Base-by-base conservation (phyloP, 345 rosid genomes). In the Luvunga scandens region DNA sequence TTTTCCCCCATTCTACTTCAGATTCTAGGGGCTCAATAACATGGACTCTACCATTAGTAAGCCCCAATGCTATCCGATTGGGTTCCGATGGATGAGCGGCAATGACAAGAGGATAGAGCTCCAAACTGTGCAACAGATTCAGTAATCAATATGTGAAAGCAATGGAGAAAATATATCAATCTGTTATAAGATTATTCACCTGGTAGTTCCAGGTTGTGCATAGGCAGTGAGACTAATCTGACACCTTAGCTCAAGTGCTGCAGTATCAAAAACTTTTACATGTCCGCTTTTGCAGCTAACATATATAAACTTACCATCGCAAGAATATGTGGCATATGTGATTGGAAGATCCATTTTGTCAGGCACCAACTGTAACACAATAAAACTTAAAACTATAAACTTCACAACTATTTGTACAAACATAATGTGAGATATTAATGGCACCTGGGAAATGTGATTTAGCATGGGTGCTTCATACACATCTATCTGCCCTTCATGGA, bases 81-180 rank as follows among this genome's bases (percentile, higher is more conserved):
- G 88, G 61, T 60, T 84, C 81, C 25, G 70, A 79, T 34, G 86
- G 88, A 81, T 87, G 85, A 34, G 89, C 85, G 28, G 88, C 86
- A 21, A 87, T 81, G 30, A 83, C 82, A 14, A 83, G 79, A 63
- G 88, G 89, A 50, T 85, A 82, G 59, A 79, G 80, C 55, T 70
- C 80, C 65, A 82, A 81, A 65, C 83, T 81, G 84, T 38, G 16
- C 24, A 36, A 53, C 25, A 72, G 50, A 22, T 53, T 55, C 9
- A 28, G 9, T 63, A 30, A 78, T 63, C 57, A 61, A 28, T 24
- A 30, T 3, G 48, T 64, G 70, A 48, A 64, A 65, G 65, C 28
- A 55, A 14, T 10, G 56, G 34, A 66, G 67, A 38, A 45, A 56
- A 66, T 18, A 55, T 13, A 34, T 27, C 53, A 66, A 8, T 16